These are phyloP conservation scores for Eucalyptus caleyi DNA, from an alignment of 345 rosid species.

Conservation along the genomic window DNA sequence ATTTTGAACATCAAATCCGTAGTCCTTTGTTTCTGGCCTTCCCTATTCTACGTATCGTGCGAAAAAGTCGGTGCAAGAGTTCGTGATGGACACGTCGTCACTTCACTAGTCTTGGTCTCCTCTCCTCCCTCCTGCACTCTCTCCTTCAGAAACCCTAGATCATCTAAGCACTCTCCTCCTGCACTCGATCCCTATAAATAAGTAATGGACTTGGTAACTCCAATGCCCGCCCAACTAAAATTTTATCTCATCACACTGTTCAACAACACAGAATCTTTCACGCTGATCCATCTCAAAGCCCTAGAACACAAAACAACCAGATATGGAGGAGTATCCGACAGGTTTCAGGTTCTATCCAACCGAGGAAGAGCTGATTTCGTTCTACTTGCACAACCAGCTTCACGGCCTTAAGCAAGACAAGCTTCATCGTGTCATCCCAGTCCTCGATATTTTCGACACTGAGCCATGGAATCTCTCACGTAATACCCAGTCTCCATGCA, in stretches of 20 bases:
- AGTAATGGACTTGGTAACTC: neutral
- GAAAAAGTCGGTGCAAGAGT: neutral
- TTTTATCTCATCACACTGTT: neutral
- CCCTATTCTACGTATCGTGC: too few species aligned
- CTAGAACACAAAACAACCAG: neutral
- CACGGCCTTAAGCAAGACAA: neutral
- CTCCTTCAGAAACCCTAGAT: neutral
- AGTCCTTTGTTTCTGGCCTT: too few species aligned
- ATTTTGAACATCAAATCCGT: too few species aligned
- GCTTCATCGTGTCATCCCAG: neutral
- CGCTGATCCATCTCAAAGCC: neutral
- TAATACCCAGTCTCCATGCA: neutral
- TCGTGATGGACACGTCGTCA: neutral
- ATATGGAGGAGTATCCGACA: neutral
- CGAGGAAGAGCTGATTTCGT: neutral
- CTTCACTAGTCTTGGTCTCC: neutral
- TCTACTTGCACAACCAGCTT: neutral
- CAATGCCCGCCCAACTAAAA: neutral
- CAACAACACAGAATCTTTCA: slow-evolving; percentile 6
- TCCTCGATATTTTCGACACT: neutral
- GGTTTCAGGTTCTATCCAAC: slow-evolving; percentile 6
- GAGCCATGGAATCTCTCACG: neutral
- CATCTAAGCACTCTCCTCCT: neutral
- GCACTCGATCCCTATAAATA: neutral
- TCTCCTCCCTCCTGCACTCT: neutral